Base-by-base conservation (phyloP, 441 rosid genomes). In the Gossypium davidsonii region DNA sequence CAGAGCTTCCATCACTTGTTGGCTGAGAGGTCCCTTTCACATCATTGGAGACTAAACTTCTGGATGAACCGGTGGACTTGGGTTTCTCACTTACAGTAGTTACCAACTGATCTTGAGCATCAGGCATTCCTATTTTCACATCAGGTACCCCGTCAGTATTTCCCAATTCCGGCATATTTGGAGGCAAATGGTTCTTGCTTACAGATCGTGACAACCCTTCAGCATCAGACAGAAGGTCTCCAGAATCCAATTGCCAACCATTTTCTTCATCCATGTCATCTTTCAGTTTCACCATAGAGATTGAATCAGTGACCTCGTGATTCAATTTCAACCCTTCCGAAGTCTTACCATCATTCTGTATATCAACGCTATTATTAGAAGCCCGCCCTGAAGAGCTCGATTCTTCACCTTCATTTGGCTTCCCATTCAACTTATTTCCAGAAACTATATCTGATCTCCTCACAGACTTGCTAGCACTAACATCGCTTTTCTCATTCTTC, bases 351-450 rank as follows among this genome's bases (percentile, higher is more conserved):
- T 79, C 80, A 73, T 67, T 75, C 28, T 61, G 84, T 78, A 73
- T 62, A 70, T 80, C 91, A 70, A 83, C 81, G 78, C 77, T 84
- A 39, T 39, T 39, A 39, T 8, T 39, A 0, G 87, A 82, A 69
- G 83, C 78, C 66, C 84, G 74, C 28, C 87, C 85, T 3, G 91
- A 89, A 25, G 88, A 81, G 56, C 83, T 79, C 72, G 92, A 79
- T 66, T 74, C 87, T 17, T 88, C 85, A 69, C 78, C 89, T 79
- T 87, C 85, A 53, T 78, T 75, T 1, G 81, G 83, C 77, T 84
- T 90, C 77, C 85, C 92, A 60, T 83, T 87, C 26, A 55, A 62
- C 69, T 81, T 83, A 58, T 42, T 72, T 15, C 74, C 85, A 55
- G 67, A 58, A 10, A 73, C 67, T 67, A 53, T 20, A 46, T 79